These are phyloP conservation scores for Coffea humblotiana DNA, from an alignment of 305 asterid species.

Conservation along the genomic window DNA sequence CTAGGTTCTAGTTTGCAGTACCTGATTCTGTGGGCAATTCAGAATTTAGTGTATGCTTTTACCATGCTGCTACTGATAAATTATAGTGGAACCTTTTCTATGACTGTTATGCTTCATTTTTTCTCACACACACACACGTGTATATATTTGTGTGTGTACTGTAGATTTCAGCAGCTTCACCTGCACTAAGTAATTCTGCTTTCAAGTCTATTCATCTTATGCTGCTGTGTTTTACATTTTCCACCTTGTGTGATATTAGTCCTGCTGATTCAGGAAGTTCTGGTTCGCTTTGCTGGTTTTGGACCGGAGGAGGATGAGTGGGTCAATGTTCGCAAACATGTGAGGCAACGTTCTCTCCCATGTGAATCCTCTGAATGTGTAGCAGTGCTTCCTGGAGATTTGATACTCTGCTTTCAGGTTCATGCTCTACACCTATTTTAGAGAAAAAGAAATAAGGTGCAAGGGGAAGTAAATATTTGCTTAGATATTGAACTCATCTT, in stretches of 20 bases:
- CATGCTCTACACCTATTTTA: constrained; percentile 16
- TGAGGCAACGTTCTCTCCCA: constrained; percentile 90
- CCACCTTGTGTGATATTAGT: constrained; percentile 2
- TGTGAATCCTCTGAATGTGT: constrained; percentile 93
- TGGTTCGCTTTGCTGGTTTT: constrained; percentile 93
- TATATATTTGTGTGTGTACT: background rate
- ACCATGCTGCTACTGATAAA: background rate
- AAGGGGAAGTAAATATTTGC: constrained; percentile 5
- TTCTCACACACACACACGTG: background rate
- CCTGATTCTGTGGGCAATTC: background rate
- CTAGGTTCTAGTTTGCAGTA: background rate
- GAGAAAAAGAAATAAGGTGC: background rate
- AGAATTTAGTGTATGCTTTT: background rate
- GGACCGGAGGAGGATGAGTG: constrained; percentile 97
- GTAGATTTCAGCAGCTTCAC: background rate
- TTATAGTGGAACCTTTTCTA: background rate
- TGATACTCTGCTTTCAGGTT: constrained; percentile 95
- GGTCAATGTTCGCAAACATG: constrained; percentile 76
- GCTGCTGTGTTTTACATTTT: background rate
- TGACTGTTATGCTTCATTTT: background rate
- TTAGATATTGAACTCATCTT: constrained; percentile 14
- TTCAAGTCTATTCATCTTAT: background rate
- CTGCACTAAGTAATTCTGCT: background rate
- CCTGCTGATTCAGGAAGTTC: constrained; percentile 66
- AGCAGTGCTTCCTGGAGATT: constrained; percentile 76